These are phyloP conservation scores for Ogataea nonfermentans DNA, from an alignment of 805 yeast genomes.

Conservation along the genomic window DNA sequence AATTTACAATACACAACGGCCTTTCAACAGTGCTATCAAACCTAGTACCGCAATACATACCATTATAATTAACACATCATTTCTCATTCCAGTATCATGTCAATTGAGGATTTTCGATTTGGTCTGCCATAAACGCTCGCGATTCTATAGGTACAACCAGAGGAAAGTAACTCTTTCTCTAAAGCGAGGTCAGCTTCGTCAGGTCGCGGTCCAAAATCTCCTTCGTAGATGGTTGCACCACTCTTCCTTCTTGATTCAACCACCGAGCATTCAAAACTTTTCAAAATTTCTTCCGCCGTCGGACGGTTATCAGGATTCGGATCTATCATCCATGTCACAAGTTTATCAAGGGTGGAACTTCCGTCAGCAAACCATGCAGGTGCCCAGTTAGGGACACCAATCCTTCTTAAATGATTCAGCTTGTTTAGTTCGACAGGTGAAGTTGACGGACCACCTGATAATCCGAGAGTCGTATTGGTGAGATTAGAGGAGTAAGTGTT, in stretches of 20 bases:
- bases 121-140: constrained; percentile 13
- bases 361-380: constrained; percentile 80
- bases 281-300: constrained; percentile 69
- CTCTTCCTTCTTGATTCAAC: constrained; percentile 82
- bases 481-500: constrained; percentile 21
- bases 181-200: constrained; percentile 30
- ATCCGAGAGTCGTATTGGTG: constrained; percentile 18
- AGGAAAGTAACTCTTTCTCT: constrained; percentile 16
- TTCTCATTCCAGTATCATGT: constrained; percentile 23
- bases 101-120: constrained; percentile 18
- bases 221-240: constrained; percentile 93
- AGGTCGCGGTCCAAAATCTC: constrained; percentile 86
- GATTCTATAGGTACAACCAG: constrained; percentile 13
- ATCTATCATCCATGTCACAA: constrained; percentile 85
- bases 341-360: constrained; percentile 65
- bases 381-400: constrained; percentile 71
- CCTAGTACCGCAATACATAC: too few relatives aligned
- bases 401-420: constrained; percentile 13
- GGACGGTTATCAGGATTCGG: constrained; percentile 83
- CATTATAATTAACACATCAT: neutral
- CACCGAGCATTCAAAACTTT: constrained; percentile 66
- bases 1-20: too few relatives aligned
- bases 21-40: too few relatives aligned
- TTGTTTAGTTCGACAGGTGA: constrained; percentile 11
- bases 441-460: constrained; percentile 10